phyloP scores from a whole-genome alignment of 176 grass and related monocot genomes.

The Musa acuminata region DNA sequence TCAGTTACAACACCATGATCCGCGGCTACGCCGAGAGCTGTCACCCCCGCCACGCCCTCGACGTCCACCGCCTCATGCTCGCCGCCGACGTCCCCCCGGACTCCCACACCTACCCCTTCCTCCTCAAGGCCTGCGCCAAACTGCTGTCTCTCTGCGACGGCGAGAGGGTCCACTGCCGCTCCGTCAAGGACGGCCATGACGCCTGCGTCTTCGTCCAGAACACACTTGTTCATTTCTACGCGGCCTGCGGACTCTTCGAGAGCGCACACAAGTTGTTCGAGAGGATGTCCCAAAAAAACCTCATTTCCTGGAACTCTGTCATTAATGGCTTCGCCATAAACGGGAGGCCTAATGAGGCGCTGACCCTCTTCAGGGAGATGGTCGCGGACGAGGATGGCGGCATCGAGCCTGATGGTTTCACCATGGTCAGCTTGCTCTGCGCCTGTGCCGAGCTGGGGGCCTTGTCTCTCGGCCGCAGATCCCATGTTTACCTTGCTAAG shows the following conservation, averaged over 20 bases:
- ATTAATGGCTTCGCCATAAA: slow-evolving; percentile 64
- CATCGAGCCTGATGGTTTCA: slow-evolving; percentile 46
- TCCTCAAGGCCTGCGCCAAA: slow-evolving; percentile 72
- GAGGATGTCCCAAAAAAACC: slow-evolving; percentile 41
- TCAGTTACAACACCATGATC: slow-evolving; percentile 77
- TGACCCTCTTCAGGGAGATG: slow-evolving; percentile 65
- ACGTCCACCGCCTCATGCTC: slow-evolving; percentile 38
- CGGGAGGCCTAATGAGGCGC: slow-evolving; percentile 60
- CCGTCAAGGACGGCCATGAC: slow-evolving; percentile 44
- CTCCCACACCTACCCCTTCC: slow-evolving; percentile 71
- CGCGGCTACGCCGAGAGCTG: slow-evolving; percentile 49
- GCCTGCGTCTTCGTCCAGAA: slow-evolving; percentile 66
- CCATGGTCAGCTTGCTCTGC: slow-evolving; percentile 60
- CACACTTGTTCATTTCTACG: slow-evolving; percentile 54
- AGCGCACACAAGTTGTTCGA: slow-evolving; percentile 70
- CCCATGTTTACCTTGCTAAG: slow-evolving; percentile 46
- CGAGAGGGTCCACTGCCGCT: slow-evolving; percentile 48
- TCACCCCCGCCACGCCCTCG: slow-evolving; percentile 41
- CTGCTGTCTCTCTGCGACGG: slow-evolving; percentile 54
- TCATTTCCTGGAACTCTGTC: slow-evolving; percentile 74
- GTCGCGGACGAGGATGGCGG: slow-evolving; percentile 5
- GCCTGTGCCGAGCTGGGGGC: slow-evolving; percentile 52
- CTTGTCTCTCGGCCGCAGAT: slow-evolving; percentile 45
- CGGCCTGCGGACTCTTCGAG: slow-evolving; percentile 49
- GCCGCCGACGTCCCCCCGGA: slow-evolving; percentile 46